Percentiles rank a stretch among this genome's conserved stretches.
Evolutionary conservation across 805 yeast genomes (phyloP).

Genomic region (Candida coleopterorum): DNA sequence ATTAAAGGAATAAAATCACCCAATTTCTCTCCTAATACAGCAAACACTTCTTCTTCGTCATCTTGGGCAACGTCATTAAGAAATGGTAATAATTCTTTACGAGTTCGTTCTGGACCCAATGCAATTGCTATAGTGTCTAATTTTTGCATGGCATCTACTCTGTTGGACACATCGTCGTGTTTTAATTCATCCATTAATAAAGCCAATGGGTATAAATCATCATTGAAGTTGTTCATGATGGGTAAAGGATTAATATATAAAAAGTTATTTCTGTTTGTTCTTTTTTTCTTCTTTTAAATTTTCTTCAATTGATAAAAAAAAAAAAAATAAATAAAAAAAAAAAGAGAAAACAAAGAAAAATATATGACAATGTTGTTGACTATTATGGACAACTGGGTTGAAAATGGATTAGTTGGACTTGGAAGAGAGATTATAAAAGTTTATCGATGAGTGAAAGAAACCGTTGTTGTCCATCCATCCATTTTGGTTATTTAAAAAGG

Average conservation of each 20-base stretch:
- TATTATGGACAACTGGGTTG: no score
- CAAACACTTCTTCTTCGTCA: slow-evolving; percentile 97
- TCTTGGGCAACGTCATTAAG: slow-evolving; percentile 87
- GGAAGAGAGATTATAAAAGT: no score
- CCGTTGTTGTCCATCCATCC: no score
- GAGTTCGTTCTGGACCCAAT: slow-evolving; percentile 87
- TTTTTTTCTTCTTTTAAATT: no score
- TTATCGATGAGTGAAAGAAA: no score
- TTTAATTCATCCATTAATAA: slow-evolving; percentile 93
- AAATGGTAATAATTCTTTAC: slow-evolving; percentile 85
- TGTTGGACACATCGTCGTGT: slow-evolving; percentile 91
- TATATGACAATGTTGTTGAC: no score
- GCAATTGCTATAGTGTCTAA: slow-evolving; percentile 93
- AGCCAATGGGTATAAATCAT: slow-evolving; percentile 89
- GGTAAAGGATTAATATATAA: neutral
- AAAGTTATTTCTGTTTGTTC: slow-evolving; percentile 2
- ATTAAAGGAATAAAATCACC: slow-evolving; percentile 83
- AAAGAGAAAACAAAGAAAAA: no score
- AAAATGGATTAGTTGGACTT: no score
- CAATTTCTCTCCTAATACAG: slow-evolving; percentile 86
- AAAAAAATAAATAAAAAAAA: neutral
- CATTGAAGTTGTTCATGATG: slow-evolving; percentile 35
- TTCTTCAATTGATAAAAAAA: no score
- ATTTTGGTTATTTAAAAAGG: no score
- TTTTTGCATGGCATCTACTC: slow-evolving; percentile 92